Evolutionary conservation across 441 rosid species (phyloP).

Genomic region (Jatropha podagrica): DNA sequence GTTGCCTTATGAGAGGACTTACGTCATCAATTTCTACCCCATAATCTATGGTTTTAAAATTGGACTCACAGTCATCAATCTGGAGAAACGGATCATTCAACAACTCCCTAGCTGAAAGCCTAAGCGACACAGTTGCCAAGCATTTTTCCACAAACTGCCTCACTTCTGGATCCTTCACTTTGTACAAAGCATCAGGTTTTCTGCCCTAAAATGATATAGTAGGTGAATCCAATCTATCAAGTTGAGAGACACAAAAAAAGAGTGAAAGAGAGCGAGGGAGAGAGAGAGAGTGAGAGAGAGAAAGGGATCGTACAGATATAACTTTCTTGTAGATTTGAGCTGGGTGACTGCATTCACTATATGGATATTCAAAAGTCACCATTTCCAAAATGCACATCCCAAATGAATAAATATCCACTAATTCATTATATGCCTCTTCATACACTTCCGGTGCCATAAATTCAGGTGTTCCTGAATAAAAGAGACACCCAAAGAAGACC

Average conservation of each 20-base stretch:
- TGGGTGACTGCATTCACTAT: slow-evolving; percentile 85
- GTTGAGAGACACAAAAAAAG: neutral
- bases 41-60: slow-evolving; percentile 47
- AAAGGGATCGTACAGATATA: slow-evolving; percentile 61
- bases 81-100: slow-evolving; percentile 76
- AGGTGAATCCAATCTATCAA: slow-evolving; percentile 15
- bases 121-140: slow-evolving; percentile 69
- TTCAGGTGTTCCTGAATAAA: slow-evolving; percentile 84
- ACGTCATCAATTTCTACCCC: slow-evolving; percentile 41
- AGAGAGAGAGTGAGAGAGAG: slow-evolving; percentile 1
- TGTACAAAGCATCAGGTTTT: slow-evolving; percentile 84
- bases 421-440: slow-evolving; percentile 87
- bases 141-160: slow-evolving; percentile 80
- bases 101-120: slow-evolving; percentile 87
- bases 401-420: slow-evolving; percentile 91
- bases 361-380: slow-evolving; percentile 96
- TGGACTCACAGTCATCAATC: slow-evolving; percentile 51
- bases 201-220: slow-evolving; percentile 61
- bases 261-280: neutral
- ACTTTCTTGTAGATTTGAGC: slow-evolving; percentile 99
- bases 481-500: slow-evolving; percentile 13
- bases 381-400: slow-evolving; percentile 97
- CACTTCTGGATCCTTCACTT: slow-evolving; percentile 77
- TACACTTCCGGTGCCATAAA: slow-evolving; percentile 99
- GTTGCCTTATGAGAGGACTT: slow-evolving; percentile 54